phyloP scores from a whole-genome alignment of 257 asterid species.

The Vinca minor region DNA sequence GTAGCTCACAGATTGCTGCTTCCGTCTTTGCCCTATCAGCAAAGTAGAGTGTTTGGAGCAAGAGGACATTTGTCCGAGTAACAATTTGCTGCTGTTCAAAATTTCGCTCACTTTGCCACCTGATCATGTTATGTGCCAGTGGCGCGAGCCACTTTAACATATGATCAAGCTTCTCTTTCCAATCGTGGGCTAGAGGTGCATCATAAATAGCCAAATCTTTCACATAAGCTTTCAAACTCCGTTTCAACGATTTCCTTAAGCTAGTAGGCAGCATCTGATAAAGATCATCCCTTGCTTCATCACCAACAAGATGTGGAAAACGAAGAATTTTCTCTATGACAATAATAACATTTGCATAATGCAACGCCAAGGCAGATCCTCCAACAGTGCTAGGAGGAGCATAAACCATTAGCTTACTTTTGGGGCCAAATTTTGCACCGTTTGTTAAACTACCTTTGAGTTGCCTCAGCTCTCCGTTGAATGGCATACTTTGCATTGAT shows the following conservation, averaged over 20 bases:
- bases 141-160: slow-evolving; percentile 71
- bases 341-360: slow-evolving; percentile 75
- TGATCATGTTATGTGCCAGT: slow-evolving; percentile 79
- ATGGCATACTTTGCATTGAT: slow-evolving; percentile 21
- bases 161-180: slow-evolving; percentile 60
- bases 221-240: slow-evolving; percentile 42
- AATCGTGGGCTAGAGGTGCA: slow-evolving; percentile 81
- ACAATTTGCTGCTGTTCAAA: slow-evolving; percentile 85
- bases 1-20: slow-evolving; percentile 63
- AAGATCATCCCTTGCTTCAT: slow-evolving; percentile 83
- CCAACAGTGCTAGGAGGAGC: slow-evolving; percentile 70
- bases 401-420: slow-evolving; percentile 30
- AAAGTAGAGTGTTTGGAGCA: slow-evolving; percentile 77
- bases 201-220: slow-evolving; percentile 67
- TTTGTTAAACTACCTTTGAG: slow-evolving; percentile 15
- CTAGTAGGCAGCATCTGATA: slow-evolving; percentile 90
- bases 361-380: slow-evolving; percentile 81
- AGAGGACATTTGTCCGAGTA: slow-evolving; percentile 58
- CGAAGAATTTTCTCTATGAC: slow-evolving; percentile 66
- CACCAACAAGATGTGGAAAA: slow-evolving; percentile 86
- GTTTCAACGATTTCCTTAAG: slow-evolving; percentile 56
- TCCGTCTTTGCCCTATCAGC: slow-evolving; percentile 72
- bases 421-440: slow-evolving; percentile 29
- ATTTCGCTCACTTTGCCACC: slow-evolving; percentile 90
- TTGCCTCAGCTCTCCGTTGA: slow-evolving; percentile 23